These are phyloP conservation scores for Erythrobasidium hasegawianum DNA, from an alignment of 1,284 basidiomycete genomes.

Conservation along the genomic window DNA sequence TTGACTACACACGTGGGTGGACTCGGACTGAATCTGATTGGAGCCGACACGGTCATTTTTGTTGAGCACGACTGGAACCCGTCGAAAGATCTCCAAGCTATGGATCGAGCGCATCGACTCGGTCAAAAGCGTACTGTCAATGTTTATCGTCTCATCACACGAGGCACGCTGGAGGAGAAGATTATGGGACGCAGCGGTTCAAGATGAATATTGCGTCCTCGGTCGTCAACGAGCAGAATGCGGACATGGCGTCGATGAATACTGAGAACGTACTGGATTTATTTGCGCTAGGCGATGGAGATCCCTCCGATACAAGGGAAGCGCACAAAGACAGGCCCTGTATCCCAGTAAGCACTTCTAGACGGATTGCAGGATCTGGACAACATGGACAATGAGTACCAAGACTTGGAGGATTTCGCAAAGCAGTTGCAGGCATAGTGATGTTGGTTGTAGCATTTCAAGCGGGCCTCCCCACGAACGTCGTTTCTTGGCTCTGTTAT, in stretches of 20 bases:
- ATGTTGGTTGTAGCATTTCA: no score
- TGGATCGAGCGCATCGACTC: conserved; percentile 97
- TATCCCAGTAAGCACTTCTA: conserved; percentile 51
- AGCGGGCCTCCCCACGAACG: no score
- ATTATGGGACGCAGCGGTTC: conserved; percentile 99
- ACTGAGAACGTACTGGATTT: conserved; percentile 94
- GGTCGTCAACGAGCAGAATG: conserved; percentile 95
- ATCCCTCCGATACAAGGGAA: conserved; percentile 28
- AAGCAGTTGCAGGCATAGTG: no score
- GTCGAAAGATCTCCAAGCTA: conserved; percentile 98
- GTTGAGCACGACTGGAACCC: conserved; percentile 99
- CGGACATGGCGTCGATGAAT: conserved; percentile 89
- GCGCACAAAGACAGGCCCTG: conserved; percentile 34
- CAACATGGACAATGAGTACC: conserved; percentile 46
- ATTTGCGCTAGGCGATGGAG: conserved; percentile 55
- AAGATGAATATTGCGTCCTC: conserved; percentile 97
- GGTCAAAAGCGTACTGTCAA: conserved; percentile 99
- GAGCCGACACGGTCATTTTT: conserved; percentile 98
- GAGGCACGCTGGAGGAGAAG: conserved; percentile 96
- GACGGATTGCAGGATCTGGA: conserved; percentile 48
- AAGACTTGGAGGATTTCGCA: conserved; percentile 8
- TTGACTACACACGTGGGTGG: conserved; percentile 97
- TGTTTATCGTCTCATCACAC: conserved; percentile 94
- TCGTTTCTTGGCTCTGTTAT: no score
- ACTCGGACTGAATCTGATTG: conserved; percentile 90